Evolutionary conservation across 169 alveolate genomes (phyloP), one percentile per base, ranked within the genome.

Genomic region (Theileria annulata): DNA sequence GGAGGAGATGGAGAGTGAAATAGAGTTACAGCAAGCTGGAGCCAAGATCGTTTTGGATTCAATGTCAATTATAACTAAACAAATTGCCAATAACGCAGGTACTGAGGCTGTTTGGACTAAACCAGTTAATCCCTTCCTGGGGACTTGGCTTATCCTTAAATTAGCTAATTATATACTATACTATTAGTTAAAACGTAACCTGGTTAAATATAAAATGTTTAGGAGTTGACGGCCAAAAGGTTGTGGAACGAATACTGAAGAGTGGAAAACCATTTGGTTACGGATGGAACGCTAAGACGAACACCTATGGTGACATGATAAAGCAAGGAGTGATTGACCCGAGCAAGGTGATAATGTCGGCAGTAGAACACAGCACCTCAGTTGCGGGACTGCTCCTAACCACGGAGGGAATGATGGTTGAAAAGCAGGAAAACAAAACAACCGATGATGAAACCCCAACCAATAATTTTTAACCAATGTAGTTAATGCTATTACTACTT

Each of bases 351-450:
- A 86, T 93, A 37, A 87, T 90, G 62, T 80, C 93, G 42, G 96
- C 95, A 79, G 92, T 93, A 48, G 95, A 93, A 63, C 92, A 93
- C 80, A 76, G 95, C 58, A 84, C 94, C 21, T 92, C 96, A 28
- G 95, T 93, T 77, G 97, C 94, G 68, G 94, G 96, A 77, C 94
- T 80, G 93, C 96, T 74, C 80, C 95, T 85, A 86, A 96, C 92
- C 75, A 92, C 96, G 63, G 98, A 88, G 88, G 95, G 91, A 80
- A 91, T 96, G 96, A 95, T 92, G 96, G 95, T 93, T 28, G 95
- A 91, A 63, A 92, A 91, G 85, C 94, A 91, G 69, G 89, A 94
- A 62, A 78, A 85, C 76, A 72, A 87, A 80, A 59, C 97, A 95
- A 19, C 70, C 33, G 76, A 49, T 0, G 88, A 75, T 33, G 74